These are phyloP conservation scores for Aspergillus heteromorphus DNA, from an alignment of 495 filamentous ascomycete species.

Conservation along the genomic window DNA sequence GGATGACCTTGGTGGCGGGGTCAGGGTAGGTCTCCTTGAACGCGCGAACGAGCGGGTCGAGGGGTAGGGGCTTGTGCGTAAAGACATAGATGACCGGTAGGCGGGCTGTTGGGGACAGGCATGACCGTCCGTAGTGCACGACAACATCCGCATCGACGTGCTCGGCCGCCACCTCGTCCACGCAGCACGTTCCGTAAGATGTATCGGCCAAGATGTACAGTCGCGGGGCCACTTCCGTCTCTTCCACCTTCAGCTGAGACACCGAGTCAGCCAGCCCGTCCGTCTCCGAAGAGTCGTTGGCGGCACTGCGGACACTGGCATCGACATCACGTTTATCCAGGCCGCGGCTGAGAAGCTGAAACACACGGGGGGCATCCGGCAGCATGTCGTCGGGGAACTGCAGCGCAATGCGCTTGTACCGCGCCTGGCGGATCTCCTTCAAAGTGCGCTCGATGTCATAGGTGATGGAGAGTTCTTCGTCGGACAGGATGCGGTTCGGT, in stretches of 20 bases:
- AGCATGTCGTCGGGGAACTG: constrained; percentile 96
- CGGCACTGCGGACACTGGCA: constrained; percentile 13
- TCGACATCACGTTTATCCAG: constrained; percentile 37
- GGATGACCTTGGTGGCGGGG: constrained; percentile 57
- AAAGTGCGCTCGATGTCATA: constrained; percentile 88
- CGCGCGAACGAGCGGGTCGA: constrained; percentile 48
- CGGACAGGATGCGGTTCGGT: constrained; percentile 38
- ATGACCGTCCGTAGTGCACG: constrained; percentile 91
- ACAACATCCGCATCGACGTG: constrained; percentile 87
- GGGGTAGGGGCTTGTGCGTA: constrained; percentile 61
- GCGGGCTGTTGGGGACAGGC: constrained; percentile 82
- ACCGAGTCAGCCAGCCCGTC: constrained; percentile 23
- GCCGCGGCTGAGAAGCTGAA: constrained; percentile 58
- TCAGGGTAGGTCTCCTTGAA: constrained; percentile 68
- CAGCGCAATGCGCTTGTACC: constrained; percentile 74
- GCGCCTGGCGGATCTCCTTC: constrained; percentile 61
- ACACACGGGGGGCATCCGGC: constrained; percentile 76
- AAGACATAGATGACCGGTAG: constrained; percentile 92
- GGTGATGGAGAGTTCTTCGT: constrained; percentile 67
- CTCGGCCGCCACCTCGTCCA: constrained; percentile 95
- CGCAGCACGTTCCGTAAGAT: constrained; percentile 94
- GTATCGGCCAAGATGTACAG: constrained; percentile 92
- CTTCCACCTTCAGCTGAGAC: constrained; percentile 26
- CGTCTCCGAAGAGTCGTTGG: constrained; percentile 14
- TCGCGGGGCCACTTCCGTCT: constrained; percentile 37